A percentile compares a stretch with the other conserved stretches of the same genome.
These are phyloP conservation scores for Naganishia onofrii DNA, from an alignment of 768 basidiomycete species.

Conservation along the genomic window DNA sequence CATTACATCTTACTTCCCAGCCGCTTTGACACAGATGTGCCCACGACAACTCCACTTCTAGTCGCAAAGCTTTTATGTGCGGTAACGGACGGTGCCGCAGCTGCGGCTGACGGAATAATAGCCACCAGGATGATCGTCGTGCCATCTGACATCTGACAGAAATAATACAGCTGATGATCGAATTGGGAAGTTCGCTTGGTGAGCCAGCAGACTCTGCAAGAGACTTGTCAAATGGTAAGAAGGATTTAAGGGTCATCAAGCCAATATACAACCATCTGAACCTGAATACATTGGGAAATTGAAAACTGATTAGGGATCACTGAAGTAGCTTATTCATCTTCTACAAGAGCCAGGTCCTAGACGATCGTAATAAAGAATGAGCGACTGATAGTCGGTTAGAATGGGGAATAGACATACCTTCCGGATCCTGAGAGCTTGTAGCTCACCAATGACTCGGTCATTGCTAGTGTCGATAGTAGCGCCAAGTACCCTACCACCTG, in stretches of 20 bases:
- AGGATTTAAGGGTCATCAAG: neutral
- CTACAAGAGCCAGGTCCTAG: conserved; percentile 6
- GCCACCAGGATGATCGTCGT: no score
- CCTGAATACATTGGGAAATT: neutral
- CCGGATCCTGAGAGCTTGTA: conserved; percentile 48
- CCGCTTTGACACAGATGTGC: no score
- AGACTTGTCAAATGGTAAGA: neutral
- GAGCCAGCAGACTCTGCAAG: neutral
- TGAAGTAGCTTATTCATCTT: neutral
- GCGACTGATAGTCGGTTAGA: neutral
- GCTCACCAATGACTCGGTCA: conserved; percentile 47
- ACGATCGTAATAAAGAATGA: neutral
- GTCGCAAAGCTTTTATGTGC: no score
- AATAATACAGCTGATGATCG: no score
- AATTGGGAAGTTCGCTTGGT: neutral
- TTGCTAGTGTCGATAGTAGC: conserved; percentile 35
- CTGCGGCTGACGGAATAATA: no score
- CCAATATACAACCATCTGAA: conserved; percentile 4
- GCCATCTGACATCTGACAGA: no score
- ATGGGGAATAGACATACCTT: conserved; percentile 39
- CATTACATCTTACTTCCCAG: no score
- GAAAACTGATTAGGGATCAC: neutral
- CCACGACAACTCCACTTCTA: no score
- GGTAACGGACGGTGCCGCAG: no score
- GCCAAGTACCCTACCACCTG: conserved; percentile 25